Base-by-base conservation (phyloP, 176 grass and related monocot genomes). In the bread wheat (Triticum aestivum) region DNA sequence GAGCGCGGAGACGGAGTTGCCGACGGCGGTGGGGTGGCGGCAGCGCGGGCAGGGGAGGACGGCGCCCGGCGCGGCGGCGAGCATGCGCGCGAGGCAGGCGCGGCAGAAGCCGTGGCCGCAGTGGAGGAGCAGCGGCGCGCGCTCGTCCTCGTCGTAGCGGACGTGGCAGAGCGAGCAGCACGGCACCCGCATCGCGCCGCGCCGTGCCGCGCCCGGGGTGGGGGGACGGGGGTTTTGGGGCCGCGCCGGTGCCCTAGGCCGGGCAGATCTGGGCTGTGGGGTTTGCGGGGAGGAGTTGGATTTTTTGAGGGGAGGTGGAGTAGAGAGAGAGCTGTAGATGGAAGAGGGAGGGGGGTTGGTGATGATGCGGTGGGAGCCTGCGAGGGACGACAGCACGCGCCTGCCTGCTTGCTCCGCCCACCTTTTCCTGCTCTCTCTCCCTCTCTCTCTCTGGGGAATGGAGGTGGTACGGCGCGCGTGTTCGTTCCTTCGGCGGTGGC, bases 21-120 rank as follows among this genome's bases (percentile, higher is more conserved):
- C 97, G n/a, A 97, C 90, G 76, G 89, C 77, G 70, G 97, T 99
- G 38, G 83, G 90, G 64, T 96, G 94, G 85, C 97, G 97, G 61
- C 97, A 99, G 13, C 97, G 89, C 52, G 97, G 97, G 83, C 97
- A 99, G 26, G 87, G 61, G 52, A 96, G 80, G 66, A 91, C 90
- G 30, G 92, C 91, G 63, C 69, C 88, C 29, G 92, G 51, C 13
- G 92, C 76, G 39, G 90, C 75, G 26, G 94, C 88, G 47, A 99
- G 95, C 97, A 97, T 91, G 85, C 86, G 87, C 18, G 94, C 85
- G 35, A 99, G 97, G 92, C 97, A 99, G 18, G 89, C 85, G 84
- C 90, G 90, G 90, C 97, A 99, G 94, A 99, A 99, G 75, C 97
- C 94, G 65, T 99, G 97, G 68, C 97, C 97, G 89, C 97, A 99